Conservation (phyloP, 495 filamentous ascomycete genomes). For the Xylaria grammica region DNA sequence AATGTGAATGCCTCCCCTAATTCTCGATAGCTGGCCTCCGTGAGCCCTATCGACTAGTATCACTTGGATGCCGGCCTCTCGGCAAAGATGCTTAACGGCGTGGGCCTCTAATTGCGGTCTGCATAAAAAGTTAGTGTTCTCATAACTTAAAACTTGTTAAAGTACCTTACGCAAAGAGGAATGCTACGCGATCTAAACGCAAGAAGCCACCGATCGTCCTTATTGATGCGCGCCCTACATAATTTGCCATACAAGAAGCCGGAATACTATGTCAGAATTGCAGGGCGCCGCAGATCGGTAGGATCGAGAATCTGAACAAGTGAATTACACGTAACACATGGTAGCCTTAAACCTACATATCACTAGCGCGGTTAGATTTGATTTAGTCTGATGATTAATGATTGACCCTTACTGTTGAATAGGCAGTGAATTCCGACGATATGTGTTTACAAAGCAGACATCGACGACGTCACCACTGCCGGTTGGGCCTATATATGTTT, state of each 20-base stretch:
- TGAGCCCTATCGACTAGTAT: slow-evolving; percentile 24
- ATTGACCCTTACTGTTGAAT: no score
- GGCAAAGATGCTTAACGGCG: slow-evolving; percentile 54
- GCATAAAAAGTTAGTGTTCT: background rate
- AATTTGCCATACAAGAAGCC: no score
- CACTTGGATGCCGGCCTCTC: slow-evolving; percentile 26
- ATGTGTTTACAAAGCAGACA: background rate
- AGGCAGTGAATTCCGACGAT: no score
- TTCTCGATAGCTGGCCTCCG: slow-evolving; percentile 7
- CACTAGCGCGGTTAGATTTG: no score
- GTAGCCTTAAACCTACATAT: background rate
- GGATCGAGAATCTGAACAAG: no score
- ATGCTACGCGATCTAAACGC: slow-evolving; percentile 50
- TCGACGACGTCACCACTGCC: slow-evolving; percentile 2
- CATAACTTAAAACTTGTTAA: background rate
- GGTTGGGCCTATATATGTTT: background rate
- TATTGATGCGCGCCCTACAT: no score
- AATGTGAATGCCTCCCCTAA: background rate
- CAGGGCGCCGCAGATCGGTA: no score
- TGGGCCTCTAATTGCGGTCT: slow-evolving; percentile 55
- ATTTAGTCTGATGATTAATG: slow-evolving; percentile 3
- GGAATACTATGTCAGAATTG: slow-evolving; percentile 53
- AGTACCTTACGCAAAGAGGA: slow-evolving; percentile 55
- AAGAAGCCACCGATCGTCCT: no score
- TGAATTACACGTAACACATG: no score